Evolutionary conservation across 257 asterid species (phyloP), one percentile per base, ranked within the genome.

Genomic region (Paraleonurus japonicus): DNA sequence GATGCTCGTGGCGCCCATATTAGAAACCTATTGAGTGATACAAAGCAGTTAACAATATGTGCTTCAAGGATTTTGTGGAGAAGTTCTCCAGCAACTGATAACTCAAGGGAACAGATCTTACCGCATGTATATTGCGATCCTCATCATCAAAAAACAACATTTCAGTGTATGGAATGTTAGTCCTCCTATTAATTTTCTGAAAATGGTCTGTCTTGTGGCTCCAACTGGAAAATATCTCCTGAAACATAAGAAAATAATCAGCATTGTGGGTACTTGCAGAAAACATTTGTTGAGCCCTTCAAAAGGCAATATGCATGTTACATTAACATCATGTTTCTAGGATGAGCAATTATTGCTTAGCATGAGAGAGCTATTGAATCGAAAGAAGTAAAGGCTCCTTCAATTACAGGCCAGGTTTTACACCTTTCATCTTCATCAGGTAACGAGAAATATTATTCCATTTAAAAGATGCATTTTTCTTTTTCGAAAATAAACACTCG

Each of bases 141-240:
- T 92, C 98, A 61, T 92, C 98, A 57, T 92, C 98, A 41, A 90
- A 92, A 75, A 92, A 92, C 73, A 92, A 90, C 96, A 92, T 92
- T 71, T 83, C 88, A 37, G 82, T 81, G 77, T 82, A 92, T 19
- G 96, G 90, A 63, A 88, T 75, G 19, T 81, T 73, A 20, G 96
- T 92, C 67, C 75, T 90, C 75, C 84, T 63, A 50, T 81, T 69
- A 59, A 92, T 88, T 73, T 76, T 84, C 78, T 88, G 91, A 41
- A 92, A 92, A 80, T 92, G 96, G 12, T 90, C 96, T 0, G 95
- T 92, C 88, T 92, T 92, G 83, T 92, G 96, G 37, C 88, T 86
- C 89, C 92, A 78, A 67, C 96, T 88, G 61, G 96, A 90, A 79
- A 84, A 90, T 72, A 92, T 90, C 81, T 92, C 98, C 98, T 92